Base-by-base conservation (phyloP, 805 yeast species). In the Dipodascus geniculatus region DNA sequence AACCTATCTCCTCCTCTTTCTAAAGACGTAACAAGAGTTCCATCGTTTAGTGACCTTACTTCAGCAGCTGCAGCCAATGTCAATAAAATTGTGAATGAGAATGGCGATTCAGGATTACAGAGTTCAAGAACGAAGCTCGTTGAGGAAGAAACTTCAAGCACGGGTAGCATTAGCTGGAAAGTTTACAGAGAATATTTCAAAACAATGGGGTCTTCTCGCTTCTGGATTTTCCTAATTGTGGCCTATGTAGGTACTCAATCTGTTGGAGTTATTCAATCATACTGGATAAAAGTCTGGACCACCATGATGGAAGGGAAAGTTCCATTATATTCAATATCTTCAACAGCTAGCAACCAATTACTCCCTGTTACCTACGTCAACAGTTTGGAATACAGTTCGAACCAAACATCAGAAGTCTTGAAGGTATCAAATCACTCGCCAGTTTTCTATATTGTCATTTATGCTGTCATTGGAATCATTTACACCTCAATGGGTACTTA, bases 241-340 rank as follows among this genome's bases (percentile, higher is more conserved):
- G 66, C 81, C 0, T 85, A 83, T 61, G 54, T 78, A 53, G 56
- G 73, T 8, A 75, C 86, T 11, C 95, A 90, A 65, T 65, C 67
- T 49, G 67, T 80, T 14, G 76, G 74, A 62, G 80, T 89, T 60
- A 69, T 74, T 20, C 96, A 88, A 69, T 82, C 96, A 1, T 87
- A 87, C 83, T 90, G 97, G 97, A 78, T 90, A 63, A 81, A 91
- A 70, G 67, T 72, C 23, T 90, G 97, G 97, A 82, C 95, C 2
- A 6, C 31, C 22, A 42, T 6, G 14, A 52, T 48, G 8, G 48
- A 44, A 19, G 51, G 48, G 6, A 14, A 38, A 38, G 4, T n/a
- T 6, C 11, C 11, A 28, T 6, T 6, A 28, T 28, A 28, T 11
- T 28, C 33, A 6, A 6, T 28, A 28, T 28, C 11, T 28, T 28